These are phyloP conservation scores for Colletotrichum chlorophyti DNA, from an alignment of 2,329 filamentous ascomycete genomes.

Conservation along the genomic window DNA sequence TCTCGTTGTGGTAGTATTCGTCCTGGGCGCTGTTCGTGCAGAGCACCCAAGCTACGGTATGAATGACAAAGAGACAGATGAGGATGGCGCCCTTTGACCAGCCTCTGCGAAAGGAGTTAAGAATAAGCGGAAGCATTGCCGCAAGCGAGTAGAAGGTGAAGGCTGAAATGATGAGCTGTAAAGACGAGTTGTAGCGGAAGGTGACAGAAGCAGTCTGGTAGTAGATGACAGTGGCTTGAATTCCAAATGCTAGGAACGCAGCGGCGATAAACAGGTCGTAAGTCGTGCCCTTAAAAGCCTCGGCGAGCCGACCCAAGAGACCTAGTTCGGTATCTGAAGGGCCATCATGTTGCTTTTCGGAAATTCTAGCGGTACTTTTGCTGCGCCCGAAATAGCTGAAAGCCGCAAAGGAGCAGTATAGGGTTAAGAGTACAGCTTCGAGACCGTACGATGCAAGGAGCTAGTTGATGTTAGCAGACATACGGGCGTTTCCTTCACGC, in stretches of 20 bases:
- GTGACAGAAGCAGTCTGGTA: neutral
- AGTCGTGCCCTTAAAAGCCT: slow-evolving; percentile 2
- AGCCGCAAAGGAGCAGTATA: slow-evolving; percentile 12
- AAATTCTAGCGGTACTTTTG: neutral
- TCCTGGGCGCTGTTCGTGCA: slow-evolving; percentile 10
- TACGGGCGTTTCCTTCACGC: too few relatives aligned
- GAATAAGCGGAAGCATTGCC: slow-evolving; percentile 14
- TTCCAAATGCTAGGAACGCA: slow-evolving; percentile 5
- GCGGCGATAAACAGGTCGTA: slow-evolving; percentile 19
- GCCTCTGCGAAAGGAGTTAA: neutral
- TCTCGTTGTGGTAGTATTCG: neutral
- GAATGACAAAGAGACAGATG: neutral
- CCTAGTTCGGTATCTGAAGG: neutral
- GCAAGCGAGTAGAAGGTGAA: slow-evolving; percentile 14
- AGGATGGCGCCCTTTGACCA: slow-evolving; percentile 9
- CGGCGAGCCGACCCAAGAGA: neutral
- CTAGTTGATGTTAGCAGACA: neutral
- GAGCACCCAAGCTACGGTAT: slow-evolving; percentile 15
- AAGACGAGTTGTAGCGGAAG: neutral
- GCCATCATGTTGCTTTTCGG: neutral
- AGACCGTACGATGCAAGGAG: slow-evolving; percentile 10
- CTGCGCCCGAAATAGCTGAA: neutral
- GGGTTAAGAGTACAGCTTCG: neutral
- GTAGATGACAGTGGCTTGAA: slow-evolving; percentile 8
- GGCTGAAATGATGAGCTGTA: slow-evolving; percentile 15